These are phyloP conservation scores for Solanum sitiens DNA, from an alignment of 257 asterid genomes.

Conservation along the genomic window DNA sequence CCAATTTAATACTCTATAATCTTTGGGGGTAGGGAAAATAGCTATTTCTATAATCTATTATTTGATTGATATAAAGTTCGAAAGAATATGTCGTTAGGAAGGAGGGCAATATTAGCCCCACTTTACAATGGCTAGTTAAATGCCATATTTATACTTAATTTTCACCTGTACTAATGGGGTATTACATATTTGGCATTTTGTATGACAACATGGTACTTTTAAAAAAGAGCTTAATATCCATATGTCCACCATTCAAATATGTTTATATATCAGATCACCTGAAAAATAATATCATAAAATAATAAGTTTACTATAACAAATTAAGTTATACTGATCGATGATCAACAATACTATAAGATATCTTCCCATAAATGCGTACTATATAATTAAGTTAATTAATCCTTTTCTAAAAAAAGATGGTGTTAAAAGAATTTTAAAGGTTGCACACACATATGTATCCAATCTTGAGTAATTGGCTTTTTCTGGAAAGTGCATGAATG, in stretches of 20 bases:
- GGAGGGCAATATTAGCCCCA: slow-evolving; percentile 4
- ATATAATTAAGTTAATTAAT: neutral
- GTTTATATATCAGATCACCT: neutral
- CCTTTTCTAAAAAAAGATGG: neutral
- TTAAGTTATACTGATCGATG: neutral
- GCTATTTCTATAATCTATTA: neutral
- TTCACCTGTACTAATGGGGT: neutral
- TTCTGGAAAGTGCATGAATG: slow-evolving; percentile 27
- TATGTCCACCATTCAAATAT: neutral
- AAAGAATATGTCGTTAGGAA: slow-evolving; percentile 2
- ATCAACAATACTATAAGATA: neutral
- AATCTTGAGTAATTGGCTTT: slow-evolving; percentile 2
- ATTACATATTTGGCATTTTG: neutral
- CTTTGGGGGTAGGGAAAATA: neutral
- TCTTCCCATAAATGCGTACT: neutral
- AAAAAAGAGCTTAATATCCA: neutral
- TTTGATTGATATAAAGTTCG: neutral
- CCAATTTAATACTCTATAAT: neutral
- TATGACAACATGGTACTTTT: neutral
- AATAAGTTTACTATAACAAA: neutral
- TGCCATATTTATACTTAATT: neutral
- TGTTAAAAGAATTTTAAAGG: neutral
- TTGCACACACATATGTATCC: neutral
- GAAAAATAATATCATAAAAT: neutral
- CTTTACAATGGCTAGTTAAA: neutral